Evolutionary conservation across 306 rosid species (phyloP), one percentile per base, ranked within the genome.

Genomic region (Gastrolobium bilobum): DNA sequence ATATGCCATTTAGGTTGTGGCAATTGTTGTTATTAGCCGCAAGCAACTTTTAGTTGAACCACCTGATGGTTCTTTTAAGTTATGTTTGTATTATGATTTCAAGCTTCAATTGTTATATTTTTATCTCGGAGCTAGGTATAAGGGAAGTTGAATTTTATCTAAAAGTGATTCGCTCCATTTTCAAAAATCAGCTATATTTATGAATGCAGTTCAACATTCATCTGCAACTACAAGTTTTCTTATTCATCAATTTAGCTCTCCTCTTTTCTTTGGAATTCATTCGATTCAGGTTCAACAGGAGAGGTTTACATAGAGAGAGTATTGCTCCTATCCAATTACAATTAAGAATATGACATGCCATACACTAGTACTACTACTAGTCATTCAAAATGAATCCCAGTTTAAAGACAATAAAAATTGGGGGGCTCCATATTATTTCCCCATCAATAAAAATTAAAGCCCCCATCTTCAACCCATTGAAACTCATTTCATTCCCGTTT

Each of bases 41-140:
- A 33, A 68, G 68, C 48, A 56, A 10, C 59, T 57, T 78, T 33
- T 42, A 44, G 53, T 69, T 10, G 44, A 61, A 37, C n/a, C 71
- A 63, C 47, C 68, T 33, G 43, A 6, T 56, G 69, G 37, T 31
- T 34, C 20, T 14, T 29, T 67, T 2, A 65, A 59, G 15, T 44
- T 56, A 4, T 35, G 2, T 77, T 30, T 66, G 47, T 77, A 40
- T 53, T 52, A 0, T 52, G 73, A 26, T 76, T 39, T 37, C 64
- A 48, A 62, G 42, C 6, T 53, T 52, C 51, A 15, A 59, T 26
- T 3, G 4, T 14, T 38, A 14, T n/a, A 20, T 7, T 59, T 59
- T 6, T 52, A 15, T 52, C 58, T 20, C 2, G 8, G 34, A 30
- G 37, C 7, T 53, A 7, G 10, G 4, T 26, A 56, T 35, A 7